Evolutionary conservation across 208 protist genomes (phyloP).

Genomic region (Herpetomonas tarakana): DNA sequence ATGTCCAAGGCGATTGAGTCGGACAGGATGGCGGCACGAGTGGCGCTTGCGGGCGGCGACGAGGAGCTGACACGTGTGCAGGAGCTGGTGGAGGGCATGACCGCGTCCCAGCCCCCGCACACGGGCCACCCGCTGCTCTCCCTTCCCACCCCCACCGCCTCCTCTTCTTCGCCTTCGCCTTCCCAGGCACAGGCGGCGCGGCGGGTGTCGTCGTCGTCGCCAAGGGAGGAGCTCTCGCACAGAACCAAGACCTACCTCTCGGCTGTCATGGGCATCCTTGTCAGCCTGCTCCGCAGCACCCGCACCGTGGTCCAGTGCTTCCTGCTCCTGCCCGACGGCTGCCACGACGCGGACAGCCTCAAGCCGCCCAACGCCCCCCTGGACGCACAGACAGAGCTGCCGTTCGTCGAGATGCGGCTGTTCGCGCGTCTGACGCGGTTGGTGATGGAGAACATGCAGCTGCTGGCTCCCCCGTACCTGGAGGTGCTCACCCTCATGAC

Average conservation of each 20-base stretch:
- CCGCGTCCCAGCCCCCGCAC: no score
- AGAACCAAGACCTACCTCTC: slow-evolving; percentile 19
- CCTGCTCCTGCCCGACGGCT: slow-evolving; percentile 41
- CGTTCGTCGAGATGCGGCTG: slow-evolving; percentile 16
- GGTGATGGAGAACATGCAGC: slow-evolving; percentile 19
- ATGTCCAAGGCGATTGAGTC: neutral
- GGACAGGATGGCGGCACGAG: no score
- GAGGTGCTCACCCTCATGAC: slow-evolving; percentile 4
- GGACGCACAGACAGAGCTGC: slow-evolving; percentile 19
- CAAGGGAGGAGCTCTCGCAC: slow-evolving; percentile 4
- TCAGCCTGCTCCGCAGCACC: slow-evolving; percentile 20
- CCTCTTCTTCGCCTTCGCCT: neutral
- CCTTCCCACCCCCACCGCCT: neutral
- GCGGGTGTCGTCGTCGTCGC: neutral
- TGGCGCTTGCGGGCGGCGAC: no score
- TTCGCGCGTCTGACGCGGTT: slow-evolving; percentile 24
- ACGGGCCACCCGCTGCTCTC: neutral
- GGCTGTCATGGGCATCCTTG: slow-evolving; percentile 20
- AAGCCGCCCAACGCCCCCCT: slow-evolving; percentile 36
- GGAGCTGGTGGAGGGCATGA: neutral
- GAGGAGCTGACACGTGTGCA: no score
- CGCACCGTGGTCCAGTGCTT: slow-evolving; percentile 25
- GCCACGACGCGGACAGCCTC: slow-evolving; percentile 19
- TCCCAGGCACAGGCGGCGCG: neutral
- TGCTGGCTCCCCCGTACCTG: slow-evolving; percentile 12